Conservation (phyloP, 208 protist species). For the Crithidia brevicula region DNA sequence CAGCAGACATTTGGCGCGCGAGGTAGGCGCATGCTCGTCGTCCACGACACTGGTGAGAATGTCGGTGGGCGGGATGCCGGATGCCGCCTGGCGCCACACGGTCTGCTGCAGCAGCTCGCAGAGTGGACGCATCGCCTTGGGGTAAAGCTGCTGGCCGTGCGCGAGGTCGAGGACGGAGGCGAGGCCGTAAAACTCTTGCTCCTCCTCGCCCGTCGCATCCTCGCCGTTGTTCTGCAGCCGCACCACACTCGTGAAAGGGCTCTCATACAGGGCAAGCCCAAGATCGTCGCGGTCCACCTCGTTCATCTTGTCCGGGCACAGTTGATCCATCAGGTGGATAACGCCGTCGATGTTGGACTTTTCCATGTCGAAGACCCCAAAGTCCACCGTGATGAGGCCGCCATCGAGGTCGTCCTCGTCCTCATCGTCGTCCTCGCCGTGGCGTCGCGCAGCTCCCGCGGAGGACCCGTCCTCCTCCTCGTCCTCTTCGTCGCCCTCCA, state of each 20-base stretch:
- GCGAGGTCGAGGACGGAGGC: slow-evolving; percentile 68
- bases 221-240: slow-evolving; percentile 61
- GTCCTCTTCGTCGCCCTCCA: slow-evolving; percentile 21
- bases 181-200: slow-evolving; percentile 83
- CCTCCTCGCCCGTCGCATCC: slow-evolving; percentile 55
- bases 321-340: slow-evolving; percentile 87
- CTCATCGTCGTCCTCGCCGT: slow-evolving; percentile 36
- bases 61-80: slow-evolving; percentile 73
- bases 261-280: slow-evolving; percentile 58
- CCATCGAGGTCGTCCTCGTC: slow-evolving; percentile 39
- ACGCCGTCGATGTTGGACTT: slow-evolving; percentile 61
- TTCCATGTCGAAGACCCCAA: slow-evolving; percentile 90
- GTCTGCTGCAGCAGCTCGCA: slow-evolving; percentile 49
- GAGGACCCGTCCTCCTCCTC: slow-evolving; percentile 10
- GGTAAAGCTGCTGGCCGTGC: slow-evolving; percentile 48
- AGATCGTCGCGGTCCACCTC: slow-evolving; percentile 87
- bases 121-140: slow-evolving; percentile 44
- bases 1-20: slow-evolving; percentile 63
- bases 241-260: slow-evolving; percentile 80
- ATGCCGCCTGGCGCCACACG: slow-evolving; percentile 69
- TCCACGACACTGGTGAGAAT: slow-evolving; percentile 52
- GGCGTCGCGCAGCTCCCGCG: neutral
- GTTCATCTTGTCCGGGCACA: slow-evolving; percentile 84
- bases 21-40: slow-evolving; percentile 16
- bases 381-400: slow-evolving; percentile 78